A percentile compares a stretch with the other conserved stretches of the same genome.
These are phyloP conservation scores for Rachicladosporium sp. DNA, from an alignment of 2,329 filamentous ascomycete genomes.

Conservation along the genomic window DNA sequence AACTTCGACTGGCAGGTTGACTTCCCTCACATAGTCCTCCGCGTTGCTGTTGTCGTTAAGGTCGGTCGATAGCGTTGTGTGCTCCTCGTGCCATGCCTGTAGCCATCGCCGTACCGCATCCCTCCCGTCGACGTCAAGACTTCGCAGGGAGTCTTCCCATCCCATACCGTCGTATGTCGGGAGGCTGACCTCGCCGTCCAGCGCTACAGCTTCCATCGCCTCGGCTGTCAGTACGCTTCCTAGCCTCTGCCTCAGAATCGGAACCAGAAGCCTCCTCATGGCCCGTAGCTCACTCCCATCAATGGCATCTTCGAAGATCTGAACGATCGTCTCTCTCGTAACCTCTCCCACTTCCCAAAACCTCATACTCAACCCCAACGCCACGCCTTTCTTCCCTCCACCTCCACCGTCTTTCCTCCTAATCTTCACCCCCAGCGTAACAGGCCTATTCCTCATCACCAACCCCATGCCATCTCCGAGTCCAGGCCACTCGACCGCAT, in stretches of 20 bases:
- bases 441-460: too few species aligned
- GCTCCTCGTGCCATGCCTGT: slow-evolving; percentile 41
- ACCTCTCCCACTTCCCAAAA: too few species aligned
- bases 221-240: slow-evolving; percentile 25
- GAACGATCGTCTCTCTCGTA: slow-evolving; percentile 21
- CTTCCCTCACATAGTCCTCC: slow-evolving; percentile 33
- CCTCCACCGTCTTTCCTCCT: too few species aligned
- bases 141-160: too few species aligned
- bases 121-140: too few species aligned
- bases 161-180: too few species aligned
- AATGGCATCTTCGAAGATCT: slow-evolving; percentile 36
- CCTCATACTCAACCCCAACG: too few species aligned
- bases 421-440: too few species aligned
- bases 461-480: too few species aligned
- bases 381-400: too few species aligned
- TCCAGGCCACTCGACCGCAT: slow-evolving; percentile 46
- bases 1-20: slow-evolving; percentile 82
- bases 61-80: slow-evolving; percentile 15
- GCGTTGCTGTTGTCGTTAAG: slow-evolving; percentile 13
- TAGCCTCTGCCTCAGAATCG: slow-evolving; percentile 36
- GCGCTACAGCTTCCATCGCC: too few species aligned
- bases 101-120: slow-evolving; percentile 31
- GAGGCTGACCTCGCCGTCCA: too few species aligned
- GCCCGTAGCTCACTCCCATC: slow-evolving; percentile 32
- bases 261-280: slow-evolving; percentile 39